These are phyloP conservation scores for Colletotrichum sp. DNA, from an alignment of 2,329 filamentous ascomycete species.

Conservation along the genomic window DNA sequence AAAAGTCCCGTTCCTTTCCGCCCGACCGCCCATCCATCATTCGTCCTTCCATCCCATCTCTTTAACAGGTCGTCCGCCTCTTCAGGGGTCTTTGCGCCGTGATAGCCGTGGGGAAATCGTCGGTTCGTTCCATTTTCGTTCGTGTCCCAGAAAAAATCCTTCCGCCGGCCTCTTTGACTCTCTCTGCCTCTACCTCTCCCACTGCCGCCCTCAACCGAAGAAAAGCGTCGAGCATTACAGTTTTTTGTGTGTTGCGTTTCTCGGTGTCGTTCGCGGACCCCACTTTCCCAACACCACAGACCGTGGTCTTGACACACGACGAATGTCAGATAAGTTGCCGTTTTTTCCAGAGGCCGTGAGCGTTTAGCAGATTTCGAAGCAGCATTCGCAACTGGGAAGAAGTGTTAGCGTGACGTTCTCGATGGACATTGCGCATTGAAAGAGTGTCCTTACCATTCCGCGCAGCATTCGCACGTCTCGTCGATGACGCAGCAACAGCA, in stretches of 20 bases:
- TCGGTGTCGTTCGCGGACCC: background rate
- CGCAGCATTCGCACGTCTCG: slow-evolving; percentile 53
- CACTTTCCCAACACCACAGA: background rate
- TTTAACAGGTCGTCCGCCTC: background rate
- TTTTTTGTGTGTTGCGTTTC: background rate
- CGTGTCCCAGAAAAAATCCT: background rate
- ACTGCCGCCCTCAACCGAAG: background rate
- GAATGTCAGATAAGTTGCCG: background rate
- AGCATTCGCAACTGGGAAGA: slow-evolving; percentile 40
- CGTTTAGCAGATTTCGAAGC: slow-evolving; percentile 25
- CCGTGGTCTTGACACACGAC: background rate
- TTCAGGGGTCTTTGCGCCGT: background rate
- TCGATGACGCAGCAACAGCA: slow-evolving; percentile 58
- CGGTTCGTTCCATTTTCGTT: background rate
- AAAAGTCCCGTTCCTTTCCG: background rate
- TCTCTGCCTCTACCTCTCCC: fast-evolving
- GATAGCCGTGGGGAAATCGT: background rate
- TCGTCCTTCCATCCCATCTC: slow-evolving; percentile 5
- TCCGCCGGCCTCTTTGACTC: background rate
- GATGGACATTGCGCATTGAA: background rate
- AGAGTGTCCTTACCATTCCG: slow-evolving; percentile 35
- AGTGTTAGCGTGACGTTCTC: background rate
- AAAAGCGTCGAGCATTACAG: slow-evolving; percentile 6
- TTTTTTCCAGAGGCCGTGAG: background rate
- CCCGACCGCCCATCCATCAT: background rate